phyloP scores from a whole-genome alignment of 2,329 filamentous ascomycete species.

The Diaporthe helianthi region DNA sequence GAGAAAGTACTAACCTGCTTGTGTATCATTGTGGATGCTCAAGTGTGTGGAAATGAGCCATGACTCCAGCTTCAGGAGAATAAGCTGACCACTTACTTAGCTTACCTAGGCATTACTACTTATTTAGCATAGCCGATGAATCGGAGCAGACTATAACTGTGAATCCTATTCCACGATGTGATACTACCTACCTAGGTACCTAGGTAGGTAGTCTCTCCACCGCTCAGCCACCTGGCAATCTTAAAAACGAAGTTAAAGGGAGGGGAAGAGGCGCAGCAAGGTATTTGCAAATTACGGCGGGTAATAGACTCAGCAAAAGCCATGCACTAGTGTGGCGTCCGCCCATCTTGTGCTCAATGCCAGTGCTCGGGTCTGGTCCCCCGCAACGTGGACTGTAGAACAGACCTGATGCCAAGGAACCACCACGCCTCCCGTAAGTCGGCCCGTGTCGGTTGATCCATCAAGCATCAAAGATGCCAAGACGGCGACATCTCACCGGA shows the following conservation, averaged over 20 bases:
- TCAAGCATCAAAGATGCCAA: neutral
- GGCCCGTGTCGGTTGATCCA: conserved; percentile 18
- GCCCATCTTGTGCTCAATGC: neutral
- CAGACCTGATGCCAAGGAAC: conserved; percentile 17
- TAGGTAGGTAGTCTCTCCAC: too few relatives aligned
- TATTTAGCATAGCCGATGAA: neutral
- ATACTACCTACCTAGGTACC: too few relatives aligned
- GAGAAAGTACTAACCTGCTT: neutral
- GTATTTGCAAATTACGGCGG: too few relatives aligned
- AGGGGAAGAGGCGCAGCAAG: neutral
- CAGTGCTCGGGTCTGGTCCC: too few relatives aligned
- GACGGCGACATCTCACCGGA: neutral
- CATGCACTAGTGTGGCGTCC: neutral
- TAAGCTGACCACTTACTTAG: too few relatives aligned
- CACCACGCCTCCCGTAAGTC: neutral
- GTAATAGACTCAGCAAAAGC: neutral
- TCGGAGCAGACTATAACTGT: neutral
- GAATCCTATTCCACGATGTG: neutral
- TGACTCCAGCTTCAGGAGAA: too few relatives aligned
- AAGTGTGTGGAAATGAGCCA: too few relatives aligned
- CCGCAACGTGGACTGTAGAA: neutral
- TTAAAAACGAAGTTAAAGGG: too few relatives aligned
- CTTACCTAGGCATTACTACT: too few relatives aligned
- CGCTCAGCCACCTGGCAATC: neutral
- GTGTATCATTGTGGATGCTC: too few relatives aligned